A percentile compares a stretch with the other conserved stretches of the same genome.
phyloP scores from a whole-genome alignment of 257 asterid genomes.

The Salvia hispanica region DNA sequence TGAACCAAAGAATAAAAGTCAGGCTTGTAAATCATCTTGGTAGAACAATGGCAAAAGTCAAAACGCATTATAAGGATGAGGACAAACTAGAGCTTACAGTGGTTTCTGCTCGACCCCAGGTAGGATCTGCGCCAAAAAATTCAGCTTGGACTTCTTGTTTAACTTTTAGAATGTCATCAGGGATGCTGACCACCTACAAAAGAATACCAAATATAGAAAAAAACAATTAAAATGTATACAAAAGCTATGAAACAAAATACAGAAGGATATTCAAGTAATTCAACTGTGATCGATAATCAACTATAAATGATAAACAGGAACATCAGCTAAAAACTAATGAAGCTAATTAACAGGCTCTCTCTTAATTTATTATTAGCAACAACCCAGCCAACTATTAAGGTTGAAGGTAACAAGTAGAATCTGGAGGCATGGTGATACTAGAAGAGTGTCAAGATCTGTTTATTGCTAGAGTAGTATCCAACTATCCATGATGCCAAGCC shows the following conservation, averaged over 20 bases:
- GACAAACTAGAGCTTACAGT: slow-evolving; percentile 48
- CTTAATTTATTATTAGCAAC: background rate
- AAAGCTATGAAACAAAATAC: slow-evolving; percentile 1
- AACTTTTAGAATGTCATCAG: slow-evolving; percentile 68
- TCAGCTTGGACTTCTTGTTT: slow-evolving; percentile 85
- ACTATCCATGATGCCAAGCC: background rate
- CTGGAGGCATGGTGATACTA: background rate
- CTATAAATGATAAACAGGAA: background rate
- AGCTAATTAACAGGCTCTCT: background rate
- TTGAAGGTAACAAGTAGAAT: background rate
- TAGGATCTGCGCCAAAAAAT: slow-evolving; percentile 74
- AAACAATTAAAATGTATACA: slow-evolving; percentile 6
- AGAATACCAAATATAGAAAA: slow-evolving; percentile 19
- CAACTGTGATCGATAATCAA: slow-evolving; percentile 6
- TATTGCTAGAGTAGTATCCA: background rate
- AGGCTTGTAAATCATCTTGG: background rate
- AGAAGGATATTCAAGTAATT: slow-evolving; percentile 6
- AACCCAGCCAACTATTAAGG: background rate
- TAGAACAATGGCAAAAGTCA: background rate
- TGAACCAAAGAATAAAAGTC: slow-evolving; percentile 1
- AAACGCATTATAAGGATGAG: slow-evolving; percentile 12
- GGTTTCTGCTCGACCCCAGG: slow-evolving; percentile 66
- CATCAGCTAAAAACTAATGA: background rate
- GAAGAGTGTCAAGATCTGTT: background rate
- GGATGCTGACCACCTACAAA: slow-evolving; percentile 51